Evolutionary conservation across 306 rosid genomes (phyloP), one percentile per base, ranked within the genome.

Genomic region (Pterocarpus santalinus): DNA sequence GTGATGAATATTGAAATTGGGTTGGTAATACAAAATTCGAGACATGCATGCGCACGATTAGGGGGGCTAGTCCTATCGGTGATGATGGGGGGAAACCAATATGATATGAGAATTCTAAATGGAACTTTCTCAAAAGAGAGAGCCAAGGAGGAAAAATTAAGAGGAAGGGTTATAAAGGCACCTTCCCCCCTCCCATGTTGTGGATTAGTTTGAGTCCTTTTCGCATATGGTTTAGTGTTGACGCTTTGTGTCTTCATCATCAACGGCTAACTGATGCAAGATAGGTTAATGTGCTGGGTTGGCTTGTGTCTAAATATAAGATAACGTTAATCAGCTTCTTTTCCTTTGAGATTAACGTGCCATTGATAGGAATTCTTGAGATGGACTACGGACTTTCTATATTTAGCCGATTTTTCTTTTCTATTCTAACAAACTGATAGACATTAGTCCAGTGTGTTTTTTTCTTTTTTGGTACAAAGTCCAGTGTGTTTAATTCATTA

Each of bases 41-140:
- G 81, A 65, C 72, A 83, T 36, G 60, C 80, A 80, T 70, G 86
- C 81, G 71, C 28, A 55, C 10, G 28, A 51, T 66, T 51, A 36
- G 51, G 60, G 63, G 71, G 69, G 41, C 32, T 65, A 8, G 8
- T 66, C 41, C 43, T 68, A 38, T 46, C 51, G 16, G 11, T 14
- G 38, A 12, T 4, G 63, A 53, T 22, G 43, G 38, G 33, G 15
- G 49, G 2, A 49, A 71, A 46, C 8, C 28, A 61, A 61, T 60
- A n/a, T n/a, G 2, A 16, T 34, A 51, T 13, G 64, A 79, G 73
- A 49, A 81, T 57, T 34, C 4, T n/a, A 51, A 39, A 73, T 38
- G 89, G 91, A 91, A 92, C 90, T 83, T 91, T 87, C 93, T 87
- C 90, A 6, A 30, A 71, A 83, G 96, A 88, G 97, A 89, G 85